These are phyloP conservation scores for Oryza glumipatula DNA, from an alignment of 176 grass and related monocot genomes.

Conservation along the genomic window DNA sequence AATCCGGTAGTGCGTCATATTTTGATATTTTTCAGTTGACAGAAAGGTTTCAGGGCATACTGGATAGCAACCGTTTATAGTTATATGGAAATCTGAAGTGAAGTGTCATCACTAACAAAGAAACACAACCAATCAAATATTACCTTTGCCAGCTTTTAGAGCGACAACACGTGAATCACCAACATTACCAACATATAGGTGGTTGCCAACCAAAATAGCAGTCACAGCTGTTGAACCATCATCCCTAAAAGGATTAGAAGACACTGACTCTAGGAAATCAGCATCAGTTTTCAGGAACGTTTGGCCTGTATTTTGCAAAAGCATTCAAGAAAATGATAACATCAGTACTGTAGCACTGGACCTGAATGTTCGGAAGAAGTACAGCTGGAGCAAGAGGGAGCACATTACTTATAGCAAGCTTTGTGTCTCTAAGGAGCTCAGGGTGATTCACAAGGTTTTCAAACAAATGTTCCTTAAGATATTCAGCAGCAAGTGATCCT, in stretches of 20 bases:
- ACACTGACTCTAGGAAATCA: constrained; percentile 73
- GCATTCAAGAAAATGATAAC: constrained; percentile 32
- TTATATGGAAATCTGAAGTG: not conserved
- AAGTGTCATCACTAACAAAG: constrained; percentile 1
- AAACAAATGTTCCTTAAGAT: constrained; percentile 86
- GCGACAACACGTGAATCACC: constrained; percentile 87
- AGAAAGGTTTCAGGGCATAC: constrained; percentile 1
- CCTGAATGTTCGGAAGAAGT: constrained; percentile 17
- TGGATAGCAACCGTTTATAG: not conserved
- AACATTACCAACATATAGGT: constrained; percentile 87
- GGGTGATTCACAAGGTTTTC: constrained; percentile 84
- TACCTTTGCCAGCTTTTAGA: constrained; percentile 77
- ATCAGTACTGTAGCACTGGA: constrained; percentile 20
- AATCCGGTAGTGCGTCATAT: not conserved
- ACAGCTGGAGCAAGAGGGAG: constrained; percentile 29
- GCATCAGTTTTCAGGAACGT: constrained; percentile 71
- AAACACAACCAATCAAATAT: not conserved
- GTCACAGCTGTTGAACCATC: constrained; percentile 90
- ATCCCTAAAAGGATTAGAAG: constrained; percentile 59
- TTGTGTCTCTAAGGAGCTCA: constrained; percentile 73
- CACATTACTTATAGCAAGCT: constrained; percentile 79
- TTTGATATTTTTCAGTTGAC: not conserved
- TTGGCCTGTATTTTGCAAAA: constrained; percentile 52
- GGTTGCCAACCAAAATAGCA: constrained; percentile 69
- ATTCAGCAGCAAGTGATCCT: constrained; percentile 71